Base-by-base conservation (phyloP, 1,284 basidiomycete species). In the Sporisorium iseilematis-ciliati region DNA sequence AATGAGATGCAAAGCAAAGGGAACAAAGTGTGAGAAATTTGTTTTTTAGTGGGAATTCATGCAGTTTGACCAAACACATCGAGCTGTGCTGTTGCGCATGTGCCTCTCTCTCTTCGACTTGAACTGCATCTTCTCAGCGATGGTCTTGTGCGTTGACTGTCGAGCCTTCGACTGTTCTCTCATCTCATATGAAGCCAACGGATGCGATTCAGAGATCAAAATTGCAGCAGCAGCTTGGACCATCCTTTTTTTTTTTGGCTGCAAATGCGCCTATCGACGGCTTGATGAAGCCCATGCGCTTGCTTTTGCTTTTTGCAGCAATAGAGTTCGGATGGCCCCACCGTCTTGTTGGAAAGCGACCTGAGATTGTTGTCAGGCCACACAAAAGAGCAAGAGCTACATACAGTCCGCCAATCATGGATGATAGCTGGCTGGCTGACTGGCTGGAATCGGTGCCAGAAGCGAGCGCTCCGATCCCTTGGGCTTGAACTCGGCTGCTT, bases 1-100 rank as follows among this genome's bases (percentile, higher is more conserved):
- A 38, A 38, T 4, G 35, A 33, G 21, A 23, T 46, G 23, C 43
- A 25, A 25, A 46, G 23, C 12, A 46, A 25, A 18, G 25, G 6
- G 26, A 46, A 6, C 5, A 46, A 46, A 26, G 43, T 46, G 43
- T 31, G 26, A 31, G 29, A 49, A 31, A 33, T 29, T 14, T 8
- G 5, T 20, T 14, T 8, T 10, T 20, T 5, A 31, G 20, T n/a
- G n/a, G n/a, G 7, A 49, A 33, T 49, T 49, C 48, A 49, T 31
- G 48, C 48, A 49, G 46, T 31, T 38, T 20, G 48, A 49, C 48
- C 48, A 49, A 48, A 26, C 25, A 48, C 46, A 48, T 48, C 46
- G 46, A 48, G 25, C 46, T 29, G 26, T 48, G 26, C 46, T 26
- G 46, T 29, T 29, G 16, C 25, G 12, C 35, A 3, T 16, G 35